phyloP scores from a whole-genome alignment of 306 rosid species.

The Abrus pulchellus region DNA sequence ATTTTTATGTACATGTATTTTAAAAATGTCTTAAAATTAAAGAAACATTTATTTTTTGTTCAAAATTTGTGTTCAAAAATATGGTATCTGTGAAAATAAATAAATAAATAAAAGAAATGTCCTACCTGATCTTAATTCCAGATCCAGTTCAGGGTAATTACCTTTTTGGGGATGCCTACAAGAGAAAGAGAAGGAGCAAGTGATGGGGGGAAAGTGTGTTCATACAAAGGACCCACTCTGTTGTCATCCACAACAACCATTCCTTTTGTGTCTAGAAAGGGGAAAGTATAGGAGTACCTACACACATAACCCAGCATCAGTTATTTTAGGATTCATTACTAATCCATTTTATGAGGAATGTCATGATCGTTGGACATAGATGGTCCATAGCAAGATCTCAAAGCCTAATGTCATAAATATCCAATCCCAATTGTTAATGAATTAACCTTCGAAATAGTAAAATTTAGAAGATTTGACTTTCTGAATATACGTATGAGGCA shows the following conservation, averaged over 20 bases:
- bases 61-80: not conserved
- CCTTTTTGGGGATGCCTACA: constrained; percentile 78
- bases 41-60: too few relatives aligned
- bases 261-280: constrained; percentile 89
- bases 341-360: not conserved
- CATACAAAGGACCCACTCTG: constrained; percentile 85
- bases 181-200: constrained; percentile 85
- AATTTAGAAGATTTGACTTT: not conserved
- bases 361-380: not conserved
- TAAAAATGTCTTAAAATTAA: too few relatives aligned
- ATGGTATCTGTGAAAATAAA: not conserved
- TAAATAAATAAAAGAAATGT: not conserved
- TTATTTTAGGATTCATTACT: not conserved
- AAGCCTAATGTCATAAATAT: constrained; percentile 34
- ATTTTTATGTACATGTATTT: too few relatives aligned
- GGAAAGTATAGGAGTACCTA: constrained; percentile 78
- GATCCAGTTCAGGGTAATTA: constrained; percentile 1
- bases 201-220: constrained; percentile 86
- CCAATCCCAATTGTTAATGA: constrained; percentile 14
- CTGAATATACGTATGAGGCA: not conserved
- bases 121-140: not conserved
- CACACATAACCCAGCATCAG: constrained; percentile 19
- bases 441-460: constrained; percentile 20
- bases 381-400: constrained; percentile 24
- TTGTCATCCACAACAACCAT: constrained; percentile 74